Percentiles rank a stretch among this genome's conserved stretches.
Conservation (phyloP, 2,329 filamentous ascomycete genomes). For the Zarea fungicola region DNA sequence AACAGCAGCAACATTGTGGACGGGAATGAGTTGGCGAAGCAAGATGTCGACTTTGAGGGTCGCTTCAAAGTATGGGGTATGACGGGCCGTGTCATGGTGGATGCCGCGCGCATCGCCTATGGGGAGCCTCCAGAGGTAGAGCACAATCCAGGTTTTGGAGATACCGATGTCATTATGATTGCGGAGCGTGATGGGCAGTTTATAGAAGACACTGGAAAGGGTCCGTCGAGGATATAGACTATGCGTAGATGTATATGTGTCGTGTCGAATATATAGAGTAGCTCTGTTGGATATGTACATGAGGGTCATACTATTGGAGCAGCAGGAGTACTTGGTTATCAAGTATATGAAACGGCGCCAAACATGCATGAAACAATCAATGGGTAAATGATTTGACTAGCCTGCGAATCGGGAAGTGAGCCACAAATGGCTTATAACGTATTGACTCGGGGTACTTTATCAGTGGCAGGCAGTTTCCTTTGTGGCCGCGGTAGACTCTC, state of each 20-base stretch:
- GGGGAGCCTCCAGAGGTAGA: constrained; percentile 80
- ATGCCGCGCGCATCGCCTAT: constrained; percentile 81
- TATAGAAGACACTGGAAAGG: constrained; percentile 31
- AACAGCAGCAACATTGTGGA: constrained; percentile 39
- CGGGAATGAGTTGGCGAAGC: constrained; percentile 41
- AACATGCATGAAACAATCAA: too few relatives aligned
- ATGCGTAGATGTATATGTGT: constrained; percentile 15
- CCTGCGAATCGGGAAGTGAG: too few relatives aligned
- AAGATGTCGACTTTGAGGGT: constrained; percentile 30
- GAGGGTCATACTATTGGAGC: too few relatives aligned
- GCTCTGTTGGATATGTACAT: too few relatives aligned
- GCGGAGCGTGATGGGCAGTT: constrained; percentile 42
- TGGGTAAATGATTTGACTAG: too few relatives aligned
- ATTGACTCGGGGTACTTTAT: too few relatives aligned
- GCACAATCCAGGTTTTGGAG: constrained; percentile 50
- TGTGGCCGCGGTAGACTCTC: constrained; percentile 60
- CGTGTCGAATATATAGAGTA: too few relatives aligned
- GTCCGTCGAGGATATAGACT: constrained; percentile 22
- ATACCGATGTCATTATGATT: constrained; percentile 45
- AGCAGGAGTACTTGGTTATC: too few relatives aligned
- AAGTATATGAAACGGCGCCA: too few relatives aligned
- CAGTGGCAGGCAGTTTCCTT: constrained; percentile 92
- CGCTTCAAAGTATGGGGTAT: constrained; percentile 90
- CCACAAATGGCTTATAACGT: too few relatives aligned
- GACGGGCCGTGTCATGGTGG: constrained; percentile 86